Base-by-base conservation (phyloP, 140 eudicot species). In the Erigeron philadelphicus region DNA sequence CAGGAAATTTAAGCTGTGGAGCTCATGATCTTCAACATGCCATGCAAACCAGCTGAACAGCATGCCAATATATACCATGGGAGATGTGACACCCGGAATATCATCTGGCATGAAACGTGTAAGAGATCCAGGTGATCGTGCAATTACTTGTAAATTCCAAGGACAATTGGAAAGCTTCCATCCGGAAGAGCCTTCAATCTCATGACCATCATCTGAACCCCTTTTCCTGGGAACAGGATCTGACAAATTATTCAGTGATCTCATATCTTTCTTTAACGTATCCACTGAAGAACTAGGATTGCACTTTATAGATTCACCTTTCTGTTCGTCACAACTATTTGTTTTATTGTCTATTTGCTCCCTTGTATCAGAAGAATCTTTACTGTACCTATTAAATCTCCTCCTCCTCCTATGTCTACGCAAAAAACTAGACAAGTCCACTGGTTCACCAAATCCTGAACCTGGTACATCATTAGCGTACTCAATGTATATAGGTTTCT, bases 21-120 rank as follows among this genome's bases (percentile, higher is more conserved):
- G 98, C 80, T 93, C 98, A 31, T 93, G 98, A 81, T 93, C 98
- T 84, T 93, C 98, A 72, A 93, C 96, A 80, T 93, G 98, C 98
- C 98, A 93, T 31, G 98, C 98, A 86, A 93, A 93, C 98, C 98
- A 93, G 71, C 98, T 93, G 81, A 86, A 93, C 70, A 93, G 42
- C 98, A 93, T 93, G 75, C 98, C 98, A 68, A 93, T 73, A 71
- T 93, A 93, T 12, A 93, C 88, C 98, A 93, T 93, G 4, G 98
- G 98, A 21, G 98, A 93, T 17, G 98, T 93, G 70, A 93, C 98
- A 74, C 98, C 98, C 35, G 98, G 98, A 44, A 93, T 93, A 80
- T 93, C 90, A 85, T 93, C 96, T 42, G 92, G 95, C 96, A 93
- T 89, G 70, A 89, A 93, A 17, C 96, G 88, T 6, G 98, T 93